Evolutionary conservation across 805 yeast genomes (phyloP).

Genomic region (Cyberlindnera euphorbiae): DNA sequence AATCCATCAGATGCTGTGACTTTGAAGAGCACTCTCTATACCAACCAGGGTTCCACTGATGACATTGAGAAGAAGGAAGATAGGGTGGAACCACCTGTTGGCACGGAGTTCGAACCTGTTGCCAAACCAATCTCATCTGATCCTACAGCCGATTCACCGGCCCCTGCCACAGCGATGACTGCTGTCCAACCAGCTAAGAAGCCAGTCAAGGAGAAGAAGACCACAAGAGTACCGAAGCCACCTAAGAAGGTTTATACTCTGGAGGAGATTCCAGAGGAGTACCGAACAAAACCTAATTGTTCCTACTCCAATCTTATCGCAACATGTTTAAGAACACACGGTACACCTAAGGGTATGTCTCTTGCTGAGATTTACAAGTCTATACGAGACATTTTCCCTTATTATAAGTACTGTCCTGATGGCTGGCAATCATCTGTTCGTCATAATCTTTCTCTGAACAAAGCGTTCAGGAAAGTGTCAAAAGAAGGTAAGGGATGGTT

Average conservation of each 20-base stretch:
- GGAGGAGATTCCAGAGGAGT: slow-evolving; percentile 88
- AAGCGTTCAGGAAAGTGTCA: slow-evolving; percentile 75
- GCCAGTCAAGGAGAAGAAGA: slow-evolving; percentile 41
- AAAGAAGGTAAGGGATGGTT: slow-evolving; percentile 93
- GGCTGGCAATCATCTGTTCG: slow-evolving; percentile 97
- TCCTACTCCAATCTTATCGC: slow-evolving; percentile 81
- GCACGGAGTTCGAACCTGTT: slow-evolving; percentile 24
- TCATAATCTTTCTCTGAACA: slow-evolving; percentile 83
- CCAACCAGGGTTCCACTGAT: slow-evolving; percentile 15
- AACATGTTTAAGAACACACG: slow-evolving; percentile 64
- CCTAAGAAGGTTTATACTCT: slow-evolving; percentile 62
- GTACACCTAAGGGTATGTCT: slow-evolving; percentile 70
- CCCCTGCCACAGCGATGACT: not conserved
- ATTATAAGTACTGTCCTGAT: slow-evolving; percentile 88
- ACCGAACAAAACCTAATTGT: slow-evolving; percentile 75
- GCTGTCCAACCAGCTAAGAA: too few relatives aligned
- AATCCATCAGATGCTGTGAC: slow-evolving; percentile 63
- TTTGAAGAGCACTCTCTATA: slow-evolving; percentile 45
- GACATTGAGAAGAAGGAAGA: slow-evolving; percentile 12
- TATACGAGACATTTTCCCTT: slow-evolving; percentile 84
- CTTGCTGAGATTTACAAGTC: slow-evolving; percentile 81
- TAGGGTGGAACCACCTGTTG: slow-evolving; percentile 15
- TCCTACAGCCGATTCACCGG: slow-evolving; percentile 4
- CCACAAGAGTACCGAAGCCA: slow-evolving; percentile 45
- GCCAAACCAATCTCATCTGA: slow-evolving; percentile 2